Evolutionary conservation across 805 yeast genomes (phyloP).

Genomic region (Wickerhamiella azymoides): DNA sequence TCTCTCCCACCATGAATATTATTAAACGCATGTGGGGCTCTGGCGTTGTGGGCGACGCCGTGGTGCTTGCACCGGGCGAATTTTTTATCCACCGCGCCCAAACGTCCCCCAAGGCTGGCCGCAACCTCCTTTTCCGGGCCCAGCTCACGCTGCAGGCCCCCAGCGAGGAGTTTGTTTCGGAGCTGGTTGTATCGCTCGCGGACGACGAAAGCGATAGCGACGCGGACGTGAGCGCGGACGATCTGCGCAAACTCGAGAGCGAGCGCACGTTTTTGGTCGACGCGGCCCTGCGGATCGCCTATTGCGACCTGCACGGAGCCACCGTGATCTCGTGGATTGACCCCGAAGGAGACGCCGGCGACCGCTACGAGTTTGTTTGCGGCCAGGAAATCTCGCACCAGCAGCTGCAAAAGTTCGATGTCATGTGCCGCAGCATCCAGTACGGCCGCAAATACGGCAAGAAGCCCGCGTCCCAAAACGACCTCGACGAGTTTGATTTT

Average conservation of each 20-base stretch:
- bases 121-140: slow-evolving; percentile 59
- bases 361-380: slow-evolving; percentile 65
- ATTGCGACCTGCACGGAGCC: slow-evolving; percentile 40
- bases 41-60: slow-evolving; percentile 34
- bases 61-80: slow-evolving; percentile 65
- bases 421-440: slow-evolving; percentile 49
- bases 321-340: slow-evolving; percentile 68
- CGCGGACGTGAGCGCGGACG: slow-evolving; percentile 32
- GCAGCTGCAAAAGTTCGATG: slow-evolving; percentile 47
- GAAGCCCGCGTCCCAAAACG: slow-evolving; percentile 29
- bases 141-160: slow-evolving; percentile 58
- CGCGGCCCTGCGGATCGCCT: slow-evolving; percentile 43
- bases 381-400: slow-evolving; percentile 37
- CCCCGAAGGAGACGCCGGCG: slow-evolving; percentile 74
- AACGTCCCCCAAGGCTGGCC: slow-evolving; percentile 71
- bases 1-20: slow-evolving; percentile 2
- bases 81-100: slow-evolving; percentile 60
- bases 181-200: slow-evolving; percentile 55
- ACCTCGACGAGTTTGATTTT: slow-evolving; percentile 44
- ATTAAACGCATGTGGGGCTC: slow-evolving; percentile 1
- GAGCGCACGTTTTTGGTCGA: slow-evolving; percentile 62
- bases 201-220: slow-evolving; percentile 43
- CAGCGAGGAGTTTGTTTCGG: slow-evolving; percentile 50
- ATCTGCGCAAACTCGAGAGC: slow-evolving; percentile 15
- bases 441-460: slow-evolving; percentile 61